Evolutionary conservation across 441 rosid genomes (phyloP).

Genomic region (Flueggea neowawraea): DNA sequence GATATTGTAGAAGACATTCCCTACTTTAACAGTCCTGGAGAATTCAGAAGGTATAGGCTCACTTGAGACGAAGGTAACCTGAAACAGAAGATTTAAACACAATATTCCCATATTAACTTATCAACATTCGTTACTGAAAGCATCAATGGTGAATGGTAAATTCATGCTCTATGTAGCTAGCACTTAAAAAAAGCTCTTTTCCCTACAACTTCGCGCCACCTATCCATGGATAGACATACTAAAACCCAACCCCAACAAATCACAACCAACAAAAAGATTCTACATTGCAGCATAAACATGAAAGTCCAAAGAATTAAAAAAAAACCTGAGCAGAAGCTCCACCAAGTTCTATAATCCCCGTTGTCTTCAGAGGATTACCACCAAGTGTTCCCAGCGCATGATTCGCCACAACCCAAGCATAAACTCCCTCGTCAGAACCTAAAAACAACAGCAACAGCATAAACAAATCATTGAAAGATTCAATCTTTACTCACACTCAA

Average conservation of each 20-base stretch:
- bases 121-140: no score
- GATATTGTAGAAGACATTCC: constrained; percentile 62
- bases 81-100: constrained; percentile 14
- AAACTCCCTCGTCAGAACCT: constrained; percentile 93
- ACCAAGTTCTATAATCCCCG: constrained; percentile 90
- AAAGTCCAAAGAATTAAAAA: not conserved
- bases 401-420: constrained; percentile 93
- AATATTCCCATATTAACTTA: not conserved
- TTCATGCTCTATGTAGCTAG: no score
- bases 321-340: constrained; percentile 94
- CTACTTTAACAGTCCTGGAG: constrained; percentile 45
- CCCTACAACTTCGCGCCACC: no score
- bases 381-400: constrained; percentile 76
- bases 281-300: not conserved
- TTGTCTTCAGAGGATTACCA: constrained; percentile 61
- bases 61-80: constrained; percentile 80
- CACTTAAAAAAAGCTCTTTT: no score
- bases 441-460: not conserved
- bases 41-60: constrained; percentile 70
- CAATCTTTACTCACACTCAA: not conserved
- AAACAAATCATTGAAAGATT: no score
- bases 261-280: not conserved
- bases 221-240: no score
- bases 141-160: no score
- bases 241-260: not conserved